These are phyloP conservation scores for Boletus fagicola DNA, from an alignment of 768 basidiomycete species.

Conservation along the genomic window DNA sequence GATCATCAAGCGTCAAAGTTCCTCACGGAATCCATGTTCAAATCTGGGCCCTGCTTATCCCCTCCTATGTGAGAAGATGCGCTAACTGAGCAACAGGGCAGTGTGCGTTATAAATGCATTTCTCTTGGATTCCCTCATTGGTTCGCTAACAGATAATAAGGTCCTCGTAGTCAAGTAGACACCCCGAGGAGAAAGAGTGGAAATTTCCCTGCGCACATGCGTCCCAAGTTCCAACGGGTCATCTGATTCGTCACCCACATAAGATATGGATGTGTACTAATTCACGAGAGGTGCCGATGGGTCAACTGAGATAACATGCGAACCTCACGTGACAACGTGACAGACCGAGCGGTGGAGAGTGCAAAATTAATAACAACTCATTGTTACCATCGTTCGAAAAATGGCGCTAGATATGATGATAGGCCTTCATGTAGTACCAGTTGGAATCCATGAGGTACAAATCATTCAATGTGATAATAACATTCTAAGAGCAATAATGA, in stretches of 20 bases:
- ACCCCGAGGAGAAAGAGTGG: conserved; percentile 22
- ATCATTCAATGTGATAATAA: not conserved
- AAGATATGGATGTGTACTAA: not conserved
- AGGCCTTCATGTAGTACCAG: no score
- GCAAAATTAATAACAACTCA: not conserved
- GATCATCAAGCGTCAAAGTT: conserved; percentile 16
- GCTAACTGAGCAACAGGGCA: conserved; percentile 15
- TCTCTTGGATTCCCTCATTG: conserved; percentile 22
- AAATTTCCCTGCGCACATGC: conserved; percentile 7
- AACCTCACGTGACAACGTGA: not conserved
- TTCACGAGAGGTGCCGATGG: not conserved
- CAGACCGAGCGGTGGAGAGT: not conserved
- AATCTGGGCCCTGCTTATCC: conserved; percentile 17
- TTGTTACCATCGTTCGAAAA: no score
- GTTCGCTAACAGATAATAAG: conserved; percentile 4
- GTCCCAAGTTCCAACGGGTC: not conserved
- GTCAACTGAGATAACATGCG: conserved; percentile 2
- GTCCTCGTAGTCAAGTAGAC: conserved; percentile 16
- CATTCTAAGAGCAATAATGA: no score
- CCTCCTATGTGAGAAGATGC: conserved; percentile 17
- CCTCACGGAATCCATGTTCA: conserved; percentile 8
- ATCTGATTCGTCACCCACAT: conserved; percentile 10
- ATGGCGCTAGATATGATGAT: no score
- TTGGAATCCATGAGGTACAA: not conserved
- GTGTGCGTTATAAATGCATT: conserved; percentile 27